Evolutionary conservation across 352 stramenopile genomes (phyloP).

Genomic region (Saprolegnia diclina): DNA sequence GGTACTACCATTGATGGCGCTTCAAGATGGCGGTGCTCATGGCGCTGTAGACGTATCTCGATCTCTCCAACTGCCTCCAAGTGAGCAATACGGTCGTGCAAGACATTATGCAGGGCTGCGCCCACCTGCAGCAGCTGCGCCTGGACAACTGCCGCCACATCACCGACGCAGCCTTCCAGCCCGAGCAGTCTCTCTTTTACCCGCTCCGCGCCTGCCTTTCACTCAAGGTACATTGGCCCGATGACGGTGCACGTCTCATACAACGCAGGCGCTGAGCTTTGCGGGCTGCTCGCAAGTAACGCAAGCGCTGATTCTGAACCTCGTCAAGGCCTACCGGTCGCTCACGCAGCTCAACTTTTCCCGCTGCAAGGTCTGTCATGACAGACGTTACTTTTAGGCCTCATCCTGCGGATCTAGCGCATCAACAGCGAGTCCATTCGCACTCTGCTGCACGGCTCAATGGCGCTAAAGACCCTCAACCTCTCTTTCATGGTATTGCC

Average conservation of each 20-base stretch:
- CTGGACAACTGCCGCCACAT: constrained; percentile 82
- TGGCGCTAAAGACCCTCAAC: constrained; percentile 57
- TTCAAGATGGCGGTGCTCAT: not conserved
- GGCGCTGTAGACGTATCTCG: constrained; percentile 54
- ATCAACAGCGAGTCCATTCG: constrained; percentile 74
- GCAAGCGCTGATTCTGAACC: constrained; percentile 62
- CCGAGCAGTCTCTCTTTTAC: constrained; percentile 67
- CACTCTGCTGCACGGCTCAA: constrained; percentile 52
- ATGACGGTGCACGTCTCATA: not conserved
- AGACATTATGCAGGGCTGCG: constrained; percentile 69
- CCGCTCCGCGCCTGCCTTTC: constrained; percentile 64
- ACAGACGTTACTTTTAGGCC: not conserved
- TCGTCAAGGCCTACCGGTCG: constrained; percentile 69
- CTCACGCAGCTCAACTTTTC: constrained; percentile 77
- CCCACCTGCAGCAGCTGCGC: constrained; percentile 67
- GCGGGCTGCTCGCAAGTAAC: constrained; percentile 79
- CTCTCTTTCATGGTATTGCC: constrained; percentile 64
- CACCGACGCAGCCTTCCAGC: constrained; percentile 82
- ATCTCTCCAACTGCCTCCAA: constrained; percentile 80
- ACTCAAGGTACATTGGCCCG: constrained; percentile 35
- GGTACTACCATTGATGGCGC: constrained; percentile 31
- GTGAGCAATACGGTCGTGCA: constrained; percentile 83
- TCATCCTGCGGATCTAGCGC: constrained; percentile 31
- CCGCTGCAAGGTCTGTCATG: constrained; percentile 56
- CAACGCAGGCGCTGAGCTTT: constrained; percentile 49